These are phyloP conservation scores for Kwoniella mangroviensis DNA, from an alignment of 768 basidiomycete species.

Conservation along the genomic window DNA sequence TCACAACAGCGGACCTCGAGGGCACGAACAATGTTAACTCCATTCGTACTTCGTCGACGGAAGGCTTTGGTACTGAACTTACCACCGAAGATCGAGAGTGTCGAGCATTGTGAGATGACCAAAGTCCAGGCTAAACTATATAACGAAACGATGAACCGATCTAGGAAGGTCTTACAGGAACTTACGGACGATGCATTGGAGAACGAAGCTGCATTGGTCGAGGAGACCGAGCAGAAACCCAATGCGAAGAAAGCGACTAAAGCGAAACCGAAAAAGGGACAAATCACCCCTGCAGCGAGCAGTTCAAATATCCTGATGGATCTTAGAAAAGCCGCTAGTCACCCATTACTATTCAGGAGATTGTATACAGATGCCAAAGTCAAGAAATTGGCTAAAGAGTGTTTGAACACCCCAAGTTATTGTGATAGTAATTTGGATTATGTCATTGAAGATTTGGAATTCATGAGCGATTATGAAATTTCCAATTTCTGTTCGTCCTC, in stretches of 20 bases:
- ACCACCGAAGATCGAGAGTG: constrained; percentile 87
- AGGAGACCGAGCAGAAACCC: constrained; percentile 37
- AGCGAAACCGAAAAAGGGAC: constrained; percentile 56
- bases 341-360: constrained; percentile 93
- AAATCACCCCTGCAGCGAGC: constrained; percentile 22
- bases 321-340: constrained; percentile 90
- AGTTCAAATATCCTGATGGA: constrained; percentile 97
- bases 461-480: constrained; percentile 97
- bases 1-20: constrained; percentile 90
- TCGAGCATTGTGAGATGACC: constrained; percentile 96
- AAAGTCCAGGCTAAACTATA: constrained; percentile 80
- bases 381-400: constrained; percentile 73
- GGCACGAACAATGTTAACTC: constrained; percentile 99
- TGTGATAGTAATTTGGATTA: constrained; percentile 78
- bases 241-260: constrained; percentile 60
- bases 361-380: constrained; percentile 78
- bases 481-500: constrained; percentile 73
- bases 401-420: constrained; percentile 91
- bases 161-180: constrained; percentile 67
- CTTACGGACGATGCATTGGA: constrained; percentile 52
- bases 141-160: constrained; percentile 79
- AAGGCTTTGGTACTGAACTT: constrained; percentile 93
- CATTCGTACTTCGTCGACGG: constrained; percentile 93
- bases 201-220: constrained; percentile 55
- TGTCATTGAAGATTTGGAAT: constrained; percentile 94